Base-by-base conservation (phyloP, 345 rosid species). In the Syzygium oleosum region DNA sequence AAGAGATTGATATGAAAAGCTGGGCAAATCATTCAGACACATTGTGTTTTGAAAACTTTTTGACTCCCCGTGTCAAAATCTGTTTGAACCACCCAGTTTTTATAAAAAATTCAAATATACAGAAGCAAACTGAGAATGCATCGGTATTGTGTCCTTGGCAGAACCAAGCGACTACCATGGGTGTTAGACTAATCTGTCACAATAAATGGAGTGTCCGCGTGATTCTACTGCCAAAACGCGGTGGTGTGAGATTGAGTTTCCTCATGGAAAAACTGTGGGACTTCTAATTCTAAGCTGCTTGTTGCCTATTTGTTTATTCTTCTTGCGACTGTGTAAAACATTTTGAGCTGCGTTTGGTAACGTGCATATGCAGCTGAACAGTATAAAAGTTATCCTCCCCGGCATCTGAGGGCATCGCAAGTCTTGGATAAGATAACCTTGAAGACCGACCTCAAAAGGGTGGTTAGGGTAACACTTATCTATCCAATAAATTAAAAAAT, bases 281-380 rank as follows among this genome's bases (percentile, higher is more conserved):
- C 61, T 56, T 56, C 61, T 56, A 27, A 10, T 56, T 56, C 21
- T 10, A 56, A 25, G 27, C 61, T 56, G 10, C 61, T 11, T 2
- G 25, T 7, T 3, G 58, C 25, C 25, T 21, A 5, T 55, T 7
- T 7, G 89, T 95, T 79, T 86, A 9, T 55, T 55, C 58, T 4
- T 56, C 61, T 56, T 56, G 58, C 61, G 23, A 1, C 43, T 56
- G 13, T 56, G 61, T 56, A 56, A 23, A 56, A 12, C 61, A 56
- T 56, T 55, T 55, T 55, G 58, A 55, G 25, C 3, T 55, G 58
- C 58, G 21, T 55, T 55, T 55, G 25, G 58, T 55, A 3, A 21
- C 58, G 19, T 21, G 58, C 25, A 21, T 7, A 21, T 55, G 58
- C 25, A 55, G 11, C 98, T 94, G 92, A 94, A 90, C 86, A 96